Evolutionary conservation across 805 yeast species (phyloP), one percentile per base, ranked within the genome.

Genomic region (Millerago galiae): DNA sequence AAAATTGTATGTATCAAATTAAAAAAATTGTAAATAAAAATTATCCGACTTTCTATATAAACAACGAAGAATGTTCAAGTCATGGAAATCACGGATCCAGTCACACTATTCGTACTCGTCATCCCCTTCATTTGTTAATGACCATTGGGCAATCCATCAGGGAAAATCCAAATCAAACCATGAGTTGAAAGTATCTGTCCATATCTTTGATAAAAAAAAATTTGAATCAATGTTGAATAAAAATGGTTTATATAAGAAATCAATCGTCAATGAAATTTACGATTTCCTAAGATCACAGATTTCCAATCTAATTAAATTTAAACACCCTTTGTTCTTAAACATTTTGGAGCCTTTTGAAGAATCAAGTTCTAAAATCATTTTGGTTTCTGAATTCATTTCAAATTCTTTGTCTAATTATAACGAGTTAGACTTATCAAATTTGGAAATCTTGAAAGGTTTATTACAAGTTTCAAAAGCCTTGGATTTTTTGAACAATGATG

Each of bases 281-380:
- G 83, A 77, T 35, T 69, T 82, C 16, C 65, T 93, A 38, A 74
- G 79, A 52, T 65, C 67, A 24, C 93, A 89, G 53, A 82, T 88
- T 2, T 65, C 77, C 17, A 81, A 83, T 48, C 65, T 90, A 56
- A 77, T 95, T 14, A 84, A 82, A 57, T 67, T 93, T 52, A 83
- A 89, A 51, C 99, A 93, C 60, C 99, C 99, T 0, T 81, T 88
- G 49, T 71, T 93, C 24, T 64, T 93, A 36, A 81, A 89, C 1
- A 71, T 93, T 3, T 76, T 86, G 30, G 99, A 95, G 59, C 95
- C 95, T 0, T 62, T 90, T 47, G 98, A 93, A 61, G 95, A 89
- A 51, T 84, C 91, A 30, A 81, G 82, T 50, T 74, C 76, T 50
- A 76, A 86, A 44, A 72, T 90, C 50, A 58, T 83, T 42, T 91